A percentile compares a stretch with the other conserved stretches of the same genome.
phyloP scores from a whole-genome alignment of 2,329 filamentous ascomycete species.

The Penicillium sp. region DNA sequence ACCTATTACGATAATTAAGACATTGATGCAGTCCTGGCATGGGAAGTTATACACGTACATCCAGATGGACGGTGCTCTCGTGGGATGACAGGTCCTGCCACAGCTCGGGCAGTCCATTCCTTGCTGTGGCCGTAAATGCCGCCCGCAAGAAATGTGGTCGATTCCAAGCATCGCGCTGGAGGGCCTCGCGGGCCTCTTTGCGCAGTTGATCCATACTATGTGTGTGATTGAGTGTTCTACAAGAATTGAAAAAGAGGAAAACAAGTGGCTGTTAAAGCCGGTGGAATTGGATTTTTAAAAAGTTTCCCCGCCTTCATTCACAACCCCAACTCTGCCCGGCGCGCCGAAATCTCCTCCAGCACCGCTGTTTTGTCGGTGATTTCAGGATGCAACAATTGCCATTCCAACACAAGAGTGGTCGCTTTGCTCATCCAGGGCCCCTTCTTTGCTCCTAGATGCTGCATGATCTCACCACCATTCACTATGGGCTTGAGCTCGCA shows the following conservation, averaged over 20 bases:
- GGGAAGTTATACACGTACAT: slow-evolving; percentile 29
- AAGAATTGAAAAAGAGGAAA: slow-evolving; percentile 3
- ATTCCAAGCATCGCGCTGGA: slow-evolving; percentile 26
- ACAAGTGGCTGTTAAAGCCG: not conserved
- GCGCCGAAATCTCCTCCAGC: slow-evolving; percentile 64
- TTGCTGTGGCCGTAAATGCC: slow-evolving; percentile 4
- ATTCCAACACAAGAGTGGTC: slow-evolving; percentile 79
- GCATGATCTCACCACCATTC: slow-evolving; percentile 75
- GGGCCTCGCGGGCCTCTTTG: slow-evolving; percentile 34
- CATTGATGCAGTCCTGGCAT: not conserved
- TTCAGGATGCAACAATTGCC: slow-evolving; percentile 83
- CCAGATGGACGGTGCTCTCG: slow-evolving; percentile 25
- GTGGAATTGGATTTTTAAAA: slow-evolving; percentile 13
- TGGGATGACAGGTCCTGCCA: slow-evolving; percentile 41
- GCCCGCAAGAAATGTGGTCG: slow-evolving; percentile 19
- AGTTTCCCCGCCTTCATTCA: slow-evolving; percentile 19
- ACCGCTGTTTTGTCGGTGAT: slow-evolving; percentile 62
- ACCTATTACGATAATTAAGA: slow-evolving; percentile 31
- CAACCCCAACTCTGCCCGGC: slow-evolving; percentile 58
- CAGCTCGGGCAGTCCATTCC: slow-evolving; percentile 32
- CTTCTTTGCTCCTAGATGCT: slow-evolving; percentile 67
- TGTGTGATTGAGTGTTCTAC: not conserved
- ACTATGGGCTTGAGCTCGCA: slow-evolving; percentile 68
- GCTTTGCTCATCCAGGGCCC: slow-evolving; percentile 84
- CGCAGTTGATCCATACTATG: slow-evolving; percentile 38